Base-by-base conservation (phyloP, 257 asterid genomes). In the Solanum corneliomulleri region DNA sequence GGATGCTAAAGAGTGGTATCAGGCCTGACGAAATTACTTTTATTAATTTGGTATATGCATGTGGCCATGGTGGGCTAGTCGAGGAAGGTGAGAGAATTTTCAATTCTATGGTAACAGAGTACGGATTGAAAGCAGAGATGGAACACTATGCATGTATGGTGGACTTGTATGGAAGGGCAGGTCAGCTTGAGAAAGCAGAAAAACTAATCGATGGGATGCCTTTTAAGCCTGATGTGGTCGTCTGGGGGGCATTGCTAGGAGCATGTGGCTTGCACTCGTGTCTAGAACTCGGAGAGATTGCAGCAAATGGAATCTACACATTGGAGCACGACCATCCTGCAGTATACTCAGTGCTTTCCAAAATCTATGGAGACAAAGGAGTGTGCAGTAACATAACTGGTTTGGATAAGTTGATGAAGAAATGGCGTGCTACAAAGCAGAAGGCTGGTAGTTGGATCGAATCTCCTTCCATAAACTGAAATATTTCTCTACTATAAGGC, bases 11-110 rank as follows among this genome's bases (percentile, higher is more conserved):
- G 41, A 45, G 83, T 33, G 92, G 94, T 39, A 39, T 89, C 33
- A 78, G 25, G 52, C 97, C 98, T 2, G 95, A 95, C 85, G 91
- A 90, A 72, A 90, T 93, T 75, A 94, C 96, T 39, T 95, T 93
- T 87, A 89, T 84, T 9, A 93, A 92, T 66, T 88, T 95, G 90
- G 94, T 93, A 33, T 93, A 93, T 78, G 96, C 98, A 84, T 94
- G 95, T 87, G 91, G 94, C 45, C 98, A 94, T 37, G 82, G 95
- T 31, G 96, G 98, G 77, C 90, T 94, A 44, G 84, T 78, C 25
- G 41, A 78, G 39, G 84, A 78, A 45, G 84, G 84, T 78, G 84
- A 78, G 84, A 27, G 84, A 27, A 27, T 78, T 78, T 78, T 78
- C 84, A 78, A 45, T 18, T 78, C 84, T 45, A 78, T 78, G 84